Base-by-base conservation (phyloP, 192 early-diverging fungal species). In the Backusella luteola region DNA sequence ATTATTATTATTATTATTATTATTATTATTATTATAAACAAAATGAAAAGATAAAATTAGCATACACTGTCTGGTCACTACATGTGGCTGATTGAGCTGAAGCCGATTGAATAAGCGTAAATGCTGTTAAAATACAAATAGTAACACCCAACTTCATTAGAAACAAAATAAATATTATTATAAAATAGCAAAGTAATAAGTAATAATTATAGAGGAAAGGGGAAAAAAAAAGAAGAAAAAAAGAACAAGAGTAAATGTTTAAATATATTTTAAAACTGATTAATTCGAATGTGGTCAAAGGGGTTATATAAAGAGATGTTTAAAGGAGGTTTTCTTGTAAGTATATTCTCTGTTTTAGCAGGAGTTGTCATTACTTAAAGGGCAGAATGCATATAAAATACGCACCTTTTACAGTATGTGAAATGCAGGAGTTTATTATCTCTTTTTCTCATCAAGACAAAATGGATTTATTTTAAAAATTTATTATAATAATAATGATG, bases 21-120 rank as follows among this genome's bases (percentile, higher is more conserved):
- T 71, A 3, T 2, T 32, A 3, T 56, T 56, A 56, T 9, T 23
- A 44, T 14, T 71, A 14, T 70, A 71, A 71, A n/a, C 38, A 70
- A 23, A 69, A n/a, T 12, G 26, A n/a, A 17, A 46, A 38, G 19
- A 77, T 39, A 70, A 5, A 70, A 4, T 63, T 63, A 63, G 66
- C 79, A 26, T 80, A 80, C 79, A 80, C 71, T 21, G 39, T 71
- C 35, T 76, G 74, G 53, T 69, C 79, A 34, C 26, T 34, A 35
- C 78, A 80, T 26, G 74, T 44, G 21, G 68, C 35, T 69, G 41
- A 71, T 71, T 71, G 70, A 41, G 42, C 70, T 6, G 23, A 71
- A 6, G 42, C 41, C 29, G 42, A 46, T 34, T 71, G 70, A 71
- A 49, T 49, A n/a, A 17, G 42, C 12, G 42, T 6, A 32, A 36